A percentile compares a stretch with the other conserved stretches of the same genome.
These are phyloP conservation scores for Debaryomycetaceae sp. DNA, from an alignment of 1,139 yeast genomes.

Conservation along the genomic window DNA sequence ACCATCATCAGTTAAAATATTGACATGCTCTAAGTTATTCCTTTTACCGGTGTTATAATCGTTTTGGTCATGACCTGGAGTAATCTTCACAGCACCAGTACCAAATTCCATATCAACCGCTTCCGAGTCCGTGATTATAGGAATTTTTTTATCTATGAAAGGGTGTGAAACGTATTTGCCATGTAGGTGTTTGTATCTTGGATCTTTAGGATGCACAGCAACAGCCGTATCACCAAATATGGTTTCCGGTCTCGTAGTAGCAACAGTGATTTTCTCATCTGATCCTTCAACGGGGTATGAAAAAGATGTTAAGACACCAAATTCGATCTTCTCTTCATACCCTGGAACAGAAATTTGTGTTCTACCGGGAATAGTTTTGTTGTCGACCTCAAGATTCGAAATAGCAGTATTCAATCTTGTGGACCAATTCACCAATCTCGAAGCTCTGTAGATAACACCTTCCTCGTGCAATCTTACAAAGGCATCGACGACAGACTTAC, in stretches of 20 bases:
- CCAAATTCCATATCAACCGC: constrained; percentile 99
- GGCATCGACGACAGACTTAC: constrained; percentile 84
- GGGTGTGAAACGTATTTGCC: constrained; percentile 93
- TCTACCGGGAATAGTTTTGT: constrained; percentile 81
- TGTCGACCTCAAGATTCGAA: constrained; percentile 94
- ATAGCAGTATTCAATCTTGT: constrained; percentile 91
- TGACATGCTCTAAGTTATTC: constrained; percentile 81
- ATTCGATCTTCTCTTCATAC: constrained; percentile 85
- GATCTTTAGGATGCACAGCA: constrained; percentile 95
- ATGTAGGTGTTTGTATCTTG: constrained; percentile 88
- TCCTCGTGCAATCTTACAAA: constrained; percentile 90
- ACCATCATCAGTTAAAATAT: constrained; percentile 92
- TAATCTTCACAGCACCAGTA: constrained; percentile 98
- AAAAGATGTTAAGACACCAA: constrained; percentile 92
- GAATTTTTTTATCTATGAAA: constrained; percentile 77
- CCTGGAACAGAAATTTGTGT: constrained; percentile 84
- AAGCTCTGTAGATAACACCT: constrained; percentile 92
- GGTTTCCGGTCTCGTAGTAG: constrained; percentile 99
- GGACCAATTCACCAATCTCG: constrained; percentile 95
- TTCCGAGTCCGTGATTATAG: constrained; percentile 84
- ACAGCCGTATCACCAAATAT: constrained; percentile 96
- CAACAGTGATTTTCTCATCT: constrained; percentile 87
- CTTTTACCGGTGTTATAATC: constrained; percentile 97
- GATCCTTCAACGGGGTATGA: constrained; percentile 86
- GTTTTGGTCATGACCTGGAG: constrained; percentile 97